These are phyloP conservation scores for Thalassiosira oceanica DNA, from an alignment of 352 stramenopile species.

Conservation along the genomic window DNA sequence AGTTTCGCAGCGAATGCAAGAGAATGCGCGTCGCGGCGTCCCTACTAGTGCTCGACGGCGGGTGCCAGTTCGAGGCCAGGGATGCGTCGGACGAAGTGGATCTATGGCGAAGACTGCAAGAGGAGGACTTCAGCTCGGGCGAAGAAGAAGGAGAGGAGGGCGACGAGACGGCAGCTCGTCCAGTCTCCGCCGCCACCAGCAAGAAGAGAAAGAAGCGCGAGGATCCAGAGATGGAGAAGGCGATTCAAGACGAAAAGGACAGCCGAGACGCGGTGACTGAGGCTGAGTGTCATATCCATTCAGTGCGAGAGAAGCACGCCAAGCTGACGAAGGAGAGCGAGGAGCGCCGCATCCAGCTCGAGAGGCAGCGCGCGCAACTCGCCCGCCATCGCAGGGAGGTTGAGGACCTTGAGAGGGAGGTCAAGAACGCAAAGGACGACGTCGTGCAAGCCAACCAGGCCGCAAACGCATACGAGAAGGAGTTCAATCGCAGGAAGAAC, in stretches of 20 bases:
- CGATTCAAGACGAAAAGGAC: slow-evolving; percentile 32
- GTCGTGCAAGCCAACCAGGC: slow-evolving; percentile 40
- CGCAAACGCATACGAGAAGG: slow-evolving; percentile 36
- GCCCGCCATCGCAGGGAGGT: slow-evolving; percentile 42
- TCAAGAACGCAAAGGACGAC: slow-evolving; percentile 14
- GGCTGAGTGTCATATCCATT: slow-evolving; percentile 31
- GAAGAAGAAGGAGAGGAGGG: slow-evolving; percentile 1
- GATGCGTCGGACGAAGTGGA: slow-evolving; percentile 22
- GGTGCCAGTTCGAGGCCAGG: slow-evolving; percentile 7
- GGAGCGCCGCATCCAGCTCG: slow-evolving; percentile 29
- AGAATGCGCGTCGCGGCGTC: slow-evolving; percentile 38
- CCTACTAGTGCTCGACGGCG: slow-evolving; percentile 47
- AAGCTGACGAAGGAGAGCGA: slow-evolving; percentile 24
- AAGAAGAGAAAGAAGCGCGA: slow-evolving; percentile 15
- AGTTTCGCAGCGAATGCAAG: slow-evolving; percentile 46
- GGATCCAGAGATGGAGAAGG: slow-evolving; percentile 33
- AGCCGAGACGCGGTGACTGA: slow-evolving; percentile 31
- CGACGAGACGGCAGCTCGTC: background rate
- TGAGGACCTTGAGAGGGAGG: slow-evolving; percentile 37
- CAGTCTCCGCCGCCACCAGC: background rate
- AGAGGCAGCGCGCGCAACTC: slow-evolving; percentile 41
- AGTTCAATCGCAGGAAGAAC: slow-evolving; percentile 7
- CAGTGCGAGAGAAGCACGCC: slow-evolving; percentile 15
- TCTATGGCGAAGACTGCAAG: slow-evolving; percentile 38
- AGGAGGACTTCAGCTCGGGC: slow-evolving; percentile 35